Base-by-base conservation (phyloP, 306 rosid species). In the Canavalia ensiformis region DNA sequence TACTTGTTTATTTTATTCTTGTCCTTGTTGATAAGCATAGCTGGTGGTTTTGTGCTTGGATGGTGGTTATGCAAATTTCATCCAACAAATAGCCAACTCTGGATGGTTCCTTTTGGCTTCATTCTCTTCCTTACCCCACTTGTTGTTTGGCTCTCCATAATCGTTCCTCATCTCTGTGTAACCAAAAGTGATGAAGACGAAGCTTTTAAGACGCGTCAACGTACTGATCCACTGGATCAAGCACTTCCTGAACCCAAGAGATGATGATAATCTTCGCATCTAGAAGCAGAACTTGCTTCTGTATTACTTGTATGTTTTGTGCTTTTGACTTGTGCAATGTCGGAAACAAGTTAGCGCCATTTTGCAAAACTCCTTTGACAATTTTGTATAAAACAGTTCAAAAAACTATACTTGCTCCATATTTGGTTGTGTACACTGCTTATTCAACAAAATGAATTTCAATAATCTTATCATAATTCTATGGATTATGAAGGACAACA, bases 71-170 rank as follows among this genome's bases (percentile, higher is more conserved):
- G 68, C 68, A 80, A 86, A 60, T 88, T 76, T 45, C 94, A 90
- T 75, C 75, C 89, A 3, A 18, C 84, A 42, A 77, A 90, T 60
- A 75, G 57, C 37, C 91, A 94, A 56, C 94, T 91, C 0, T 94
- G 98, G 98, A 94, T 92, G 97, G 98, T 91, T 12, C 98, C 98
- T 25, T 82, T 91, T 55, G 89, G 98, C 52, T 91, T 94, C 44
- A 49, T 94, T 78, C 87, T 94, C 41, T 82, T 90, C 55, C 46
- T 78, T 44, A 89, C 98, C 3, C 97, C 98, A 7, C 68, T 82
- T 64, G 6, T 89, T 74, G 82, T 87, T 62, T 87, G 87, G 65
- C 74, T 86, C 81, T 84, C 94, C 28, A 2, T 87, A 8, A 25
- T 83, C 11, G 13, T 79, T 66, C 86, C 93, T 66, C 81, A 83